Evolutionary conservation across 2,329 filamentous ascomycete species (phyloP).

Genomic region (Arthrobotrys conoides): DNA sequence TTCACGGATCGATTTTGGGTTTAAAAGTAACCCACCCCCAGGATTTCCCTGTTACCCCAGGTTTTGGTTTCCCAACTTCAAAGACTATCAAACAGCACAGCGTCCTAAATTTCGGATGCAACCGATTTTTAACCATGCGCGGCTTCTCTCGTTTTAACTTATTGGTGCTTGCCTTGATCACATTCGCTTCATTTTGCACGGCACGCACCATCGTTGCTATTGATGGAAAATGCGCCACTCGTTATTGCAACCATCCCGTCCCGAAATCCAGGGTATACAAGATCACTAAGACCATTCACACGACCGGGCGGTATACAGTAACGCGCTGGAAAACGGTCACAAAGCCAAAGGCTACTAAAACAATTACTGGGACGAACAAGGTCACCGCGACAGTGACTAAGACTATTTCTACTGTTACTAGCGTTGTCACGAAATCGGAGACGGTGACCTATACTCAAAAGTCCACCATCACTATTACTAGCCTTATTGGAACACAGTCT

Average conservation of each 20-base stretch:
- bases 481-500: neutral
- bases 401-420: constrained; percentile 14
- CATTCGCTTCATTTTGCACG: constrained; percentile 35
- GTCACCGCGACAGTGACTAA: neutral
- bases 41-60: neutral
- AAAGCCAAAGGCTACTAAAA: constrained; percentile 26
- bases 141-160: constrained; percentile 33
- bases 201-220: constrained; percentile 35
- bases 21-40: neutral
- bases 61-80: neutral
- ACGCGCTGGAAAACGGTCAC: constrained; percentile 37
- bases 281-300: constrained; percentile 20
- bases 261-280: constrained; percentile 1
- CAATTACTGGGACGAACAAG: constrained; percentile 7
- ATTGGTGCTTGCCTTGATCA: constrained; percentile 34
- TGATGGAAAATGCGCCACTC: constrained; percentile 34
- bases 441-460: neutral
- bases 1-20: neutral
- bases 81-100: neutral
- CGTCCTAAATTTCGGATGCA: neutral
- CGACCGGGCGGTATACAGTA: constrained; percentile 24
- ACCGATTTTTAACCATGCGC: constrained; percentile 14
- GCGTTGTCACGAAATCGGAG: neutral
- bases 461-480: neutral
- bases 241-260: constrained; percentile 24